Evolutionary conservation across 805 yeast genomes (phyloP), one percentile per base, ranked within the genome.

Genomic region (Nakazawaea pomicola): DNA sequence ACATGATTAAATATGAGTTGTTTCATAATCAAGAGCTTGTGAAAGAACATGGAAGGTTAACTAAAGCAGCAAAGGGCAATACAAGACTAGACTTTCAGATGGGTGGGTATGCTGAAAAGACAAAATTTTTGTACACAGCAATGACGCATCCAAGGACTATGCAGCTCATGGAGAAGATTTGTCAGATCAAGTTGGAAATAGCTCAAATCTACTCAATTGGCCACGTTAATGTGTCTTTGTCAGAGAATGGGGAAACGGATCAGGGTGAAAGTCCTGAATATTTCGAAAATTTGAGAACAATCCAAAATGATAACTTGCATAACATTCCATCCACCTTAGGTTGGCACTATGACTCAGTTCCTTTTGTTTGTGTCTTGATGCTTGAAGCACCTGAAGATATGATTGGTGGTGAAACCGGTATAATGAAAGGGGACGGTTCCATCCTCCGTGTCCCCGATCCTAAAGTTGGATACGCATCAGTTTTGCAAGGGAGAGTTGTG

Each of bases 361-460:
- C 75, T 1, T 64, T 70, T 49, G 75, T 71, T 6, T 63, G 74
- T 47, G 76, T 70, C 9, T 62, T 71, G 38, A 70, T 71, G 76
- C 50, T 69, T 27, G 69, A 70, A 23, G 68, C 67, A 36, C 68
- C 73, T 15, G 56, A 64, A 8, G 59, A 60, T 9, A 72, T 72
- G 62, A 62, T 70, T 47, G 76, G 76, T n/a, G 76, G 76, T 6
- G 74, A 70, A 44, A 71, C 76, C 0, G 64, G 65, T n/a, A 56
- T 71, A 38, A 58, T 69, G 47, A 67, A 65, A 56, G 76, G 76
- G 3, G 62, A 62, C 43, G 58, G 55, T 14, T 45, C 43, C 16
- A 48, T 52, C 14, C 46, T 52, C 42, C 48, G 57, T 27, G 56
- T 55, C 23, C 58, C 61, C 1, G 74, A 70, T 21, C 76, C 76